phyloP scores from a whole-genome alignment of 495 filamentous ascomycete species.

The Lepidopterella palustris region DNA sequence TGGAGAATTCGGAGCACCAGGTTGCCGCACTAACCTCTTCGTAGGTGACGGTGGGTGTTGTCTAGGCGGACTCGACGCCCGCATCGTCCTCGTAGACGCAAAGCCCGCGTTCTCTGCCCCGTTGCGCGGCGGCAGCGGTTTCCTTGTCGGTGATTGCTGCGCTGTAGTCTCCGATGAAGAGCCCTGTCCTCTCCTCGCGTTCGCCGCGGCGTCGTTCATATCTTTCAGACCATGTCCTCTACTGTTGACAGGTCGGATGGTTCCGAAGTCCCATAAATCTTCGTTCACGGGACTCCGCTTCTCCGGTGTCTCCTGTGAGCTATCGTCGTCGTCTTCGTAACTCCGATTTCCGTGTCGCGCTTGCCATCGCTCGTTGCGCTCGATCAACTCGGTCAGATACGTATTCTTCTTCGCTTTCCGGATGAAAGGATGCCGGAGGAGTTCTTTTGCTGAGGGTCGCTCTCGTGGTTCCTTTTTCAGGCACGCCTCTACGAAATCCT shows the following conservation, averaged over 20 bases:
- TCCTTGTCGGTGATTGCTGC: slow-evolving; percentile 27
- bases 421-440: slow-evolving; percentile 86
- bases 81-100: slow-evolving; percentile 21
- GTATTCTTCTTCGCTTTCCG: slow-evolving; percentile 82
- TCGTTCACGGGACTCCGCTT: slow-evolving; percentile 44
- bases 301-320: slow-evolving; percentile 38
- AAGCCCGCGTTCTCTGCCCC: slow-evolving; percentile 21
- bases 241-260: slow-evolving; percentile 57
- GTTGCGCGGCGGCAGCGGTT: slow-evolving; percentile 12
- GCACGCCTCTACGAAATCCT: slow-evolving; percentile 87
- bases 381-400: slow-evolving; percentile 87
- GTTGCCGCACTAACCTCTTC: slow-evolving; percentile 46
- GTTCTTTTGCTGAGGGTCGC: slow-evolving; percentile 76
- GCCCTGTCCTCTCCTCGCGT: slow-evolving; percentile 48
- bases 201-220: slow-evolving; percentile 68
- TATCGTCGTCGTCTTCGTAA: slow-evolving; percentile 53
- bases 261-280: slow-evolving; percentile 96
- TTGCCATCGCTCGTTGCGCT: slow-evolving; percentile 80
- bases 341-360: slow-evolving; percentile 51
- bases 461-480: slow-evolving; percentile 81
- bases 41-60: slow-evolving; percentile 46
- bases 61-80: slow-evolving; percentile 33
- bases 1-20: slow-evolving; percentile 45
- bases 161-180: slow-evolving; percentile 15
- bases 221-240: slow-evolving; percentile 51